Base-by-base conservation (phyloP, 129 eudicot genomes). In the Heracleum sosnowskyi region DNA sequence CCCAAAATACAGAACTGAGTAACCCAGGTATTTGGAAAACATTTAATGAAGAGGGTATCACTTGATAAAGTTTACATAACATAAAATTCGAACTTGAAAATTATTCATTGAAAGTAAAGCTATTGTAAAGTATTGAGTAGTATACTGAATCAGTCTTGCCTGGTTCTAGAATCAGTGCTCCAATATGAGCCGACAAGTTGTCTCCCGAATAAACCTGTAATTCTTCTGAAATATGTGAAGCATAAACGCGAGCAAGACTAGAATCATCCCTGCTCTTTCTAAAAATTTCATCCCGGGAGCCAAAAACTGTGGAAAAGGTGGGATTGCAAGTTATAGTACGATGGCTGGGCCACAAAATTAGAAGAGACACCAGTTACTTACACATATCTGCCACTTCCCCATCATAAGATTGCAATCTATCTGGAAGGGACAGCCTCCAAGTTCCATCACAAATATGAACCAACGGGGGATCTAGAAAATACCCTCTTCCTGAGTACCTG, bases 401-500 rank as follows among this genome's bases (percentile, higher is more conserved):
- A 71, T 81, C 81, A 57, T 79, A 87, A 78, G 66, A 40, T 64
- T 81, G 81, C 76, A 88, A 73, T 51, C 74, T 80, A 81, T 76
- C 83, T 78, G 97, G 98, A 84, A 95, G 76, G 47, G 78, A 71
- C 77, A 95, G 82, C 81, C 84, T 82, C 98, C 98, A 95, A 45
- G 41, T 60, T 75, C 97, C 97, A 62, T 81, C 22, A 20, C 83
- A 33, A 90, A 95, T 77, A 78, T 75, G 83, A 73, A 90, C 96
- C 35, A 89, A 88, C 0, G 97, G 97, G 1, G 96, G 96, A 34
- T 91, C 97, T 34, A 95, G 84, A 84, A 95, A 95, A 81, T 84
- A 53, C 57, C 98, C 98, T 87, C 98, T 85, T 82, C 98, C 98
- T 39, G 86, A 87, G 86, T 95, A 95, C 98, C 98, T 95, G 82